Evolutionary conservation across 1,139 yeast genomes (phyloP), one percentile per base, ranked within the genome.

Genomic region (Candida tropicalis): DNA sequence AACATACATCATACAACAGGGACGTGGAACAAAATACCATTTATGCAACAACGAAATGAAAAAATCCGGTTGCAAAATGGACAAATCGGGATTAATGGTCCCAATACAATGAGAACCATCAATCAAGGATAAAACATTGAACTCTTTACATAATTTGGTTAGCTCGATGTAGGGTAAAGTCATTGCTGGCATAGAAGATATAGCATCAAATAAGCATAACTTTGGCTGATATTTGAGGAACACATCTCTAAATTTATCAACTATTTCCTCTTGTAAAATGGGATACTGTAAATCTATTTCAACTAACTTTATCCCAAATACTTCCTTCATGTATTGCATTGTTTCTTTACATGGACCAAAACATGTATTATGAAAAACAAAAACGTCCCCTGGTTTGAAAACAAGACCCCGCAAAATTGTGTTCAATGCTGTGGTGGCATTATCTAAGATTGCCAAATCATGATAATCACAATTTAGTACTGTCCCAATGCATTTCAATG

Each of bases 101-200:
- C 93, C 93, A 27, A 79, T 68, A 1, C 81, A 77, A 57, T 86
- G 93, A 3, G 93, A 89, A 8, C 86, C 93, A 57, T 86, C 95
- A 22, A 86, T 71, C 33, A 82, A 61, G 2, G 87, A 79, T 37
- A 82, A 52, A 5, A 79, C 77, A 8, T 63, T 61, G 46, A 77
- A 63, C 39, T 76, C 58, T 12, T 64, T 62, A 53, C 88, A 81
- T 38, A 79, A 59, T n/a, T 60, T 49, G 2, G 73, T 67, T 43
- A 84, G 53, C 44, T 68, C 57, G 46, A 73, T 73, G 60, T 73
- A 84, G 0, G 93, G 93, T 31, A 83, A 57, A 22, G 65, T 56
- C 9, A 75, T 75, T 2, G 84, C 84, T 0, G 93, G 93, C 76
- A 76, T 72, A 1, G 90, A 83, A 13, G 79, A 63, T 23, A 84